phyloP scores from a whole-genome alignment of 257 asterid genomes.

The Solanum sparsipilum region DNA sequence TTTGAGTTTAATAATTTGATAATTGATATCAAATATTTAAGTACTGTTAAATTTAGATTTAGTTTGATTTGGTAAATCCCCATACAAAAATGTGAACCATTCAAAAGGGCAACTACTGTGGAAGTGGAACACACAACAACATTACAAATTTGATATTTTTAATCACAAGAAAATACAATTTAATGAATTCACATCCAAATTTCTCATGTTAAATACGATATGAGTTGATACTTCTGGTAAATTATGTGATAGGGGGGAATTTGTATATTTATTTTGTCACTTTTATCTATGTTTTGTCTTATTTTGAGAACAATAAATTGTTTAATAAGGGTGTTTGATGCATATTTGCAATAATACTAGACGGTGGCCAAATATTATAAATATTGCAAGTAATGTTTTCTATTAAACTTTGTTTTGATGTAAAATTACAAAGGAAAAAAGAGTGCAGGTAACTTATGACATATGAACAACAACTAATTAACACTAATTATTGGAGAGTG shows the following conservation, averaged over 20 bases:
- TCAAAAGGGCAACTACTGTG: background rate
- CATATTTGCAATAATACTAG: background rate
- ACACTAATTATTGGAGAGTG: no score
- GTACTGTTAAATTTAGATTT: background rate
- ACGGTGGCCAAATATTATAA: no score
- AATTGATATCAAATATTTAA: no score
- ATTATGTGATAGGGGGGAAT: background rate
- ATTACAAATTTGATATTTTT: background rate
- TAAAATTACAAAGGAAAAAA: no score
- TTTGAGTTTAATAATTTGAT: background rate
- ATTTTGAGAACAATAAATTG: background rate
- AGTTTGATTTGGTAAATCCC: background rate
- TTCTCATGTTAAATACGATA: background rate
- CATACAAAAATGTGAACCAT: background rate
- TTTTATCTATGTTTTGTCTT: background rate
- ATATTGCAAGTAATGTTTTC: no score
- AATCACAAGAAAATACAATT: background rate
- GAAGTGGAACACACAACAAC: background rate
- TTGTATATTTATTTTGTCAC: background rate
- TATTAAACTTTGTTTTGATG: no score
- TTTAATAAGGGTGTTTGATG: background rate
- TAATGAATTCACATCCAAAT: background rate
- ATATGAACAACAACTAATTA: no score
- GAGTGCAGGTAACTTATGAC: no score
- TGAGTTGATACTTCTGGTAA: background rate